A percentile compares a stretch with the other conserved stretches of the same genome.
Evolutionary conservation across 345 rosid species (phyloP).

Genomic region (Moringa oleifera): DNA sequence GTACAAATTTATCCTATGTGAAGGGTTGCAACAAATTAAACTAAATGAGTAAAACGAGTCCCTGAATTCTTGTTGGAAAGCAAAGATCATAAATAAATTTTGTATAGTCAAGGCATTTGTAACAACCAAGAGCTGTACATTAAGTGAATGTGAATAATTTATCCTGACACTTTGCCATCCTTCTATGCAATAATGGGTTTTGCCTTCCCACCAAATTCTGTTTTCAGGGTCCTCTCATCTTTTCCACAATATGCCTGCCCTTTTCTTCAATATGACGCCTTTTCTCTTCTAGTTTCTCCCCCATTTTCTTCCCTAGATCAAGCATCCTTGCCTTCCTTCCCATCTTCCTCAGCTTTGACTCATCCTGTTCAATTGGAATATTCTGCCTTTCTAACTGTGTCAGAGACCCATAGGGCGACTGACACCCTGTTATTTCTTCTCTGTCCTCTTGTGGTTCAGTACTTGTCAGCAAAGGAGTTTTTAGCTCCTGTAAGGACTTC

Average conservation of each 20-base stretch:
- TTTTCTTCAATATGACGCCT: constrained; percentile 81
- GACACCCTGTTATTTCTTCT: constrained; percentile 22
- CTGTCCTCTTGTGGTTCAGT: constrained; percentile 26
- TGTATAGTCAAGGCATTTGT: background rate
- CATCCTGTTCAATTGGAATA: constrained; percentile 39
- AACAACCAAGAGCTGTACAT: background rate
- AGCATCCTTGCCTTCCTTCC: constrained; percentile 75
- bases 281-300: constrained; percentile 87
- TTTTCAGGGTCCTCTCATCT: constrained; percentile 60
- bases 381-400: constrained; percentile 21
- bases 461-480: constrained; percentile 41
- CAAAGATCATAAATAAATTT: background rate
- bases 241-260: constrained; percentile 72
- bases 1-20: no score
- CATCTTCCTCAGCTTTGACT: constrained; percentile 45
- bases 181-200: no score
- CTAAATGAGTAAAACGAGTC: no score
- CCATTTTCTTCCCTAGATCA: constrained; percentile 80
- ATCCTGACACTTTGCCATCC: no score
- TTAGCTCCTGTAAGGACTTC: constrained; percentile 45
- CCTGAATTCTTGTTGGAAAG: background rate
- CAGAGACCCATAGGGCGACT: constrained; percentile 24
- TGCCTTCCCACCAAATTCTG: background rate
- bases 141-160: background rate
- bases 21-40: no score